These are phyloP conservation scores for Marvania coccoides DNA, from an alignment of 139 green algal genomes.

Conservation along the genomic window DNA sequence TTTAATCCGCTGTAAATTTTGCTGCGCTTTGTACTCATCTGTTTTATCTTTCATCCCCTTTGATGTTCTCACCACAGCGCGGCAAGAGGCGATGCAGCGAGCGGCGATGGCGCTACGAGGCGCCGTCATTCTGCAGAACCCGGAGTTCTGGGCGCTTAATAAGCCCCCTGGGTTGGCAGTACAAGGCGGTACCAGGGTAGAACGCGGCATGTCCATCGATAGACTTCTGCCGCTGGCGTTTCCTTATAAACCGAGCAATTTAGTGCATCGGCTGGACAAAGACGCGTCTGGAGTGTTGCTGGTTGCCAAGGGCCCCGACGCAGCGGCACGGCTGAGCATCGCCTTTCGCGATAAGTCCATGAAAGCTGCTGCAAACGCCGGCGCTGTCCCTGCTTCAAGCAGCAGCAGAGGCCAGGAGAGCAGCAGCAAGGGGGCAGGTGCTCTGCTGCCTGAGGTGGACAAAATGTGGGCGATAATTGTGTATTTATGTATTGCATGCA, in stretches of 20 bases:
- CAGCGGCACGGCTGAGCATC: constrained; percentile 38
- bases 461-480: constrained; percentile 28
- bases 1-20: background rate
- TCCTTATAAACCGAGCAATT: constrained; percentile 7
- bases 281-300: constrained; percentile 47
- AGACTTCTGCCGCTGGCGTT: constrained; percentile 10
- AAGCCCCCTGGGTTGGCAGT: constrained; percentile 55
- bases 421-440: background rate
- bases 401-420: background rate
- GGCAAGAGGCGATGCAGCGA: background rate
- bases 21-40: background rate
- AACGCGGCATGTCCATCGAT: constrained; percentile 27
- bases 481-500: no score
- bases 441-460: background rate
- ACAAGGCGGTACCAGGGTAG: constrained; percentile 31
- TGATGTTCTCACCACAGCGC: background rate
- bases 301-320: constrained; percentile 35
- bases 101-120: background rate
- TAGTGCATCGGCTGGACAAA: constrained; percentile 61
- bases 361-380: background rate
- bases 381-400: background rate
- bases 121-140: constrained; percentile 19
- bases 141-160: constrained; percentile 51
- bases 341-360: constrained; percentile 19
- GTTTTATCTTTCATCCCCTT: background rate